phyloP scores from a whole-genome alignment of 2,329 filamentous ascomycete species.

The Botrytis cinerea region DNA sequence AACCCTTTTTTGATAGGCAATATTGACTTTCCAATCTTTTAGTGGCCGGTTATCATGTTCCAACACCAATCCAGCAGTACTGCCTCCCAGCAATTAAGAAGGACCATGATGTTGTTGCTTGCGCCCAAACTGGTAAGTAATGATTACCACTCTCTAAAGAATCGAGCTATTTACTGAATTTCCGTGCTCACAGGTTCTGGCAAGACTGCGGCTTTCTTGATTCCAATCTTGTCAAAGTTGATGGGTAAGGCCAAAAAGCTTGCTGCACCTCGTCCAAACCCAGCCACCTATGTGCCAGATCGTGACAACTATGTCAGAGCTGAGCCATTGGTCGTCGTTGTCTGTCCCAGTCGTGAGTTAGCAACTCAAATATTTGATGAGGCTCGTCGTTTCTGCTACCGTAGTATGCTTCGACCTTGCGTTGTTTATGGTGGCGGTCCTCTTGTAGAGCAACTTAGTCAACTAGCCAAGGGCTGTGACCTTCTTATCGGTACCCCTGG shows the following conservation, averaged over 20 bases:
- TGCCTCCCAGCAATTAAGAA: constrained; percentile 76
- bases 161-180: background rate
- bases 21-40: background rate
- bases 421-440: constrained; percentile 87
- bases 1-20: background rate
- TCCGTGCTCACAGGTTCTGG: constrained; percentile 71
- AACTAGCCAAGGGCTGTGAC: constrained; percentile 84
- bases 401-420: constrained; percentile 89
- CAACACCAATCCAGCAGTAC: constrained; percentile 87
- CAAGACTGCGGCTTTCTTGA: constrained; percentile 90
- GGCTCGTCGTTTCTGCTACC: constrained; percentile 87
- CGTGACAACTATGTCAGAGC: constrained; percentile 59
- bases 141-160: background rate
- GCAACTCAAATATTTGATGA: constrained; percentile 96
- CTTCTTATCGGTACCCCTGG: constrained; percentile 86
- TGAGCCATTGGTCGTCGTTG: constrained; percentile 83
- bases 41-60: constrained; percentile 66
- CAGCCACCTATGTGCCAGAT: constrained; percentile 54
- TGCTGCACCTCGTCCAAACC: constrained; percentile 73
- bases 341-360: constrained; percentile 86
- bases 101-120: constrained; percentile 80
- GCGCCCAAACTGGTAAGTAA: constrained; percentile 84
- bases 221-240: constrained; percentile 84
- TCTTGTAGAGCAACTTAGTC: constrained; percentile 64
- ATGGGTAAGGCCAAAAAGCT: constrained; percentile 96